Percentiles rank a stretch among this genome's conserved stretches.
Evolutionary conservation across 441 rosid genomes (phyloP).

Genomic region (Euphorbia corollata): DNA sequence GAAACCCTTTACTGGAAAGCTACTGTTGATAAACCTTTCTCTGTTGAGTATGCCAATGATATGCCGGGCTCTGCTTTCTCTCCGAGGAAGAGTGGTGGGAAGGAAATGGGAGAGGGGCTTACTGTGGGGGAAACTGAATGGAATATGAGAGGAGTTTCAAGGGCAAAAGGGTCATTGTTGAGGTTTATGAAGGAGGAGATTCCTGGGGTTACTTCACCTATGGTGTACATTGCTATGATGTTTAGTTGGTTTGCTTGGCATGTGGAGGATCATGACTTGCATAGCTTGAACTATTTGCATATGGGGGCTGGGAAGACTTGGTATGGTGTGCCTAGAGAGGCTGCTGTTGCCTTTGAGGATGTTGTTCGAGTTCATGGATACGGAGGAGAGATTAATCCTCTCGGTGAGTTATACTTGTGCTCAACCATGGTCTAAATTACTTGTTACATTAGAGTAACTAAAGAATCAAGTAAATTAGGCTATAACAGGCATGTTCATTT

Average conservation of each 20-base stretch:
- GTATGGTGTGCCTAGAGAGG: slow-evolving; percentile 94
- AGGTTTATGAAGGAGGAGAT: slow-evolving; percentile 98
- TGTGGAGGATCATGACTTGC: slow-evolving; percentile 93
- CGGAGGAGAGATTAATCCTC: slow-evolving; percentile 92
- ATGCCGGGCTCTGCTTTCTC: slow-evolving; percentile 97
- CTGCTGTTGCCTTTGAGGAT: slow-evolving; percentile 89
- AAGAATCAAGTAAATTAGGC: not conserved
- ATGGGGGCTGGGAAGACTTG: slow-evolving; percentile 95
- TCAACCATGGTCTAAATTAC: not conserved
- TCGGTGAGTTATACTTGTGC: slow-evolving; percentile 46
- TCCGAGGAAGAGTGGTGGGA: slow-evolving; percentile 31
- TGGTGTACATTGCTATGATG: slow-evolving; percentile 95
- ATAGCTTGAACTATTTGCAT: slow-evolving; percentile 96
- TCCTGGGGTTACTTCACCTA: slow-evolving; percentile 95
- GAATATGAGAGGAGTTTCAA: slow-evolving; percentile 94
- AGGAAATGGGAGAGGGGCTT: slow-evolving; percentile 40
- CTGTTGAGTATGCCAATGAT: slow-evolving; percentile 95
- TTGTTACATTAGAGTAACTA: not conserved
- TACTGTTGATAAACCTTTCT: slow-evolving; percentile 76
- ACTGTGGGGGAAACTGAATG: slow-evolving; percentile 86
- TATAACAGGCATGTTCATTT: slow-evolving; percentile 11
- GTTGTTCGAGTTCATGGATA: slow-evolving; percentile 93
- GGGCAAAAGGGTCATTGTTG: slow-evolving; percentile 86
- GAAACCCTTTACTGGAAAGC: slow-evolving; percentile 98
- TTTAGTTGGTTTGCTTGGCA: slow-evolving; percentile 99